Evolutionary conservation across 1,139 yeast genomes (phyloP).

Genomic region (Blastobotrys arbuscula): DNA sequence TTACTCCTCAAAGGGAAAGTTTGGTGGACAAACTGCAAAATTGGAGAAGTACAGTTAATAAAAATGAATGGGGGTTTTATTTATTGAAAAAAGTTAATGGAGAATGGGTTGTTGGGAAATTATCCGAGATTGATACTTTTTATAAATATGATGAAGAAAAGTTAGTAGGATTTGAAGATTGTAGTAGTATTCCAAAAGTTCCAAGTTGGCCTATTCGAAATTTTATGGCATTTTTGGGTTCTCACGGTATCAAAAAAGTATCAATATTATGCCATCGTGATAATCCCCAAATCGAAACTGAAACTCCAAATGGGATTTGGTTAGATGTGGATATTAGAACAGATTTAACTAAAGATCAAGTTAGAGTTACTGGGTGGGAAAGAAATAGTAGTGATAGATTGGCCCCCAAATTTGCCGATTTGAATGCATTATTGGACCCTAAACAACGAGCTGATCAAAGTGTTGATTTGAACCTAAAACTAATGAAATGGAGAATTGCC

Average conservation of each 20-base stretch:
- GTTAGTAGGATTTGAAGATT: slow-evolving; percentile 54
- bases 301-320: slow-evolving; percentile 26
- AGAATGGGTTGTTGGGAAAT: slow-evolving; percentile 29
- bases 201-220: slow-evolving; percentile 67
- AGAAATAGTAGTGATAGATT: slow-evolving; percentile 64
- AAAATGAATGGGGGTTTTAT: slow-evolving; percentile 31
- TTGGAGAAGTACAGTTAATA: slow-evolving; percentile 19
- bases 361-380: slow-evolving; percentile 80
- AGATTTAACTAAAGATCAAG: neutral
- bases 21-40: slow-evolving; percentile 15
- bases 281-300: slow-evolving; percentile 14
- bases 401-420: slow-evolving; percentile 76
- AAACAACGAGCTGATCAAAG: slow-evolving; percentile 80
- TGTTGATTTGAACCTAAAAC: slow-evolving; percentile 77
- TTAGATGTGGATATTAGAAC: slow-evolving; percentile 19
- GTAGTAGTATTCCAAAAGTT: slow-evolving; percentile 42
- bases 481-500: slow-evolving; percentile 96
- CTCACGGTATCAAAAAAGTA: slow-evolving; percentile 37
- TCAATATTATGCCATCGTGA: slow-evolving; percentile 37
- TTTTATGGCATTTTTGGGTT: slow-evolving; percentile 50
- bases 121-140: slow-evolving; percentile 22
- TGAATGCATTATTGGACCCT: slow-evolving; percentile 79
- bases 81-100: slow-evolving; percentile 18
- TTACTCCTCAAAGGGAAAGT: slow-evolving; percentile 9
- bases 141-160: slow-evolving; percentile 14